phyloP scores from a whole-genome alignment of 139 green algal genomes.

The Chlorokybus atmophyticus region DNA sequence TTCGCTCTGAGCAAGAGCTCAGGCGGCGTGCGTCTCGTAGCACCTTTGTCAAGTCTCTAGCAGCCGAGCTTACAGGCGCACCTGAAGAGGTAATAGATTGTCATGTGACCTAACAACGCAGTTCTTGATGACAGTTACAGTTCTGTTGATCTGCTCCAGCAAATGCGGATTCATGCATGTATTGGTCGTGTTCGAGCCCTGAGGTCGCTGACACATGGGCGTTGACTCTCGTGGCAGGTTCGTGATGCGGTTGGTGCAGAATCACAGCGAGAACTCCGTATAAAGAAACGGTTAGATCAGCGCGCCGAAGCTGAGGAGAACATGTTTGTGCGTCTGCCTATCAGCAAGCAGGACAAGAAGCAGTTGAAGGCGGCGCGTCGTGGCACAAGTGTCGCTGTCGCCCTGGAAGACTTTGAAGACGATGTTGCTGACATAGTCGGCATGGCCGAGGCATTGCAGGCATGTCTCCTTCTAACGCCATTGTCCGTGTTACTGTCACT shows the following conservation, averaged over 20 bases:
- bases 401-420: constrained; percentile 20
- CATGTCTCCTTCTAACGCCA: no score
- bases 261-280: constrained; percentile 13
- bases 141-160: no score
- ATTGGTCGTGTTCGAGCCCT: no score
- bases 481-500: no score
- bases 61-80: constrained; percentile 51
- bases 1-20: constrained; percentile 21
- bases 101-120: no score
- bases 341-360: constrained; percentile 26
- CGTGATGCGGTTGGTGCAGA: constrained; percentile 6
- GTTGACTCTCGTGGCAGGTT: background rate
- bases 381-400: background rate
- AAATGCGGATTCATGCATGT: no score
- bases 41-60: constrained; percentile 39
- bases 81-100: constrained; percentile 84
- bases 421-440: constrained; percentile 55
- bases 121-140: no score
- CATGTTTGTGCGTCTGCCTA: constrained; percentile 49
- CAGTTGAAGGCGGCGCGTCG: constrained; percentile 2
- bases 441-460: no score
- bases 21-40: constrained; percentile 38
- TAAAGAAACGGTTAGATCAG: constrained; percentile 50
- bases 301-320: constrained; percentile 73
- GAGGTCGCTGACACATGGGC: no score